A percentile compares a stretch with the other conserved stretches of the same genome.
phyloP scores from a whole-genome alignment of 257 asterid species.

The Salvia rosmarinus region DNA sequence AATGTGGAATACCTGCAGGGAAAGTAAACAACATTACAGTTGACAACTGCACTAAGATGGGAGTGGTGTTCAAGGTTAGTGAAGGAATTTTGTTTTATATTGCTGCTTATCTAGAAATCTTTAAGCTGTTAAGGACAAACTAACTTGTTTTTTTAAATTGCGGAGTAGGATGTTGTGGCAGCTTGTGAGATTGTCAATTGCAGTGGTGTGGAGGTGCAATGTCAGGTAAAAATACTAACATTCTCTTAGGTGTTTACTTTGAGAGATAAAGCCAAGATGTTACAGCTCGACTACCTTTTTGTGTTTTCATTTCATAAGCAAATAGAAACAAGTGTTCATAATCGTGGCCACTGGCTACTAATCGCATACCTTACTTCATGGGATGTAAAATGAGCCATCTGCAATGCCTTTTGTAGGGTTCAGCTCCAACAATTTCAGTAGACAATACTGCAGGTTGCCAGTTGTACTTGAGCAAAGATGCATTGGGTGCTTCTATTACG shows the following conservation, averaged over 20 bases:
- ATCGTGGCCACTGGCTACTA: neutral
- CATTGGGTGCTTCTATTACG: constrained; percentile 81
- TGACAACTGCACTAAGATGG: constrained; percentile 98
- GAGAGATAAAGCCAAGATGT: neutral
- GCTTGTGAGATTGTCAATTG: constrained; percentile 98
- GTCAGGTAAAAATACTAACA: constrained; percentile 62
- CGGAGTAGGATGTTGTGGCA: constrained; percentile 89
- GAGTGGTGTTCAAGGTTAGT: constrained; percentile 87
- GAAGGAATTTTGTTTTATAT: constrained; percentile 23
- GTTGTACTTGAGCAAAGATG: constrained; percentile 81
- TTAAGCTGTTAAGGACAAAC: constrained; percentile 20
- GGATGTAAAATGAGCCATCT: constrained; percentile 5
- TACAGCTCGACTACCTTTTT: neutral
- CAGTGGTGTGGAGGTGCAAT: constrained; percentile 84
- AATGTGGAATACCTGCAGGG: constrained; percentile 52
- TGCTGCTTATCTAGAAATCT: constrained; percentile 24
- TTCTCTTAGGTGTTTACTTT: neutral
- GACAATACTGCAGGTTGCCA: constrained; percentile 98
- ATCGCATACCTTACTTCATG: neutral
- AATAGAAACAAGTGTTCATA: neutral
- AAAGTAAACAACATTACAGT: constrained; percentile 96
- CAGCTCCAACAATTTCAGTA: constrained; percentile 90
- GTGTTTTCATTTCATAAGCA: neutral
- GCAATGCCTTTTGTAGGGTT: constrained; percentile 55
- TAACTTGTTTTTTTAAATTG: constrained; percentile 37